phyloP scores from a whole-genome alignment of 2,329 filamentous ascomycete species.

The Cordyceps fumosorosea region DNA sequence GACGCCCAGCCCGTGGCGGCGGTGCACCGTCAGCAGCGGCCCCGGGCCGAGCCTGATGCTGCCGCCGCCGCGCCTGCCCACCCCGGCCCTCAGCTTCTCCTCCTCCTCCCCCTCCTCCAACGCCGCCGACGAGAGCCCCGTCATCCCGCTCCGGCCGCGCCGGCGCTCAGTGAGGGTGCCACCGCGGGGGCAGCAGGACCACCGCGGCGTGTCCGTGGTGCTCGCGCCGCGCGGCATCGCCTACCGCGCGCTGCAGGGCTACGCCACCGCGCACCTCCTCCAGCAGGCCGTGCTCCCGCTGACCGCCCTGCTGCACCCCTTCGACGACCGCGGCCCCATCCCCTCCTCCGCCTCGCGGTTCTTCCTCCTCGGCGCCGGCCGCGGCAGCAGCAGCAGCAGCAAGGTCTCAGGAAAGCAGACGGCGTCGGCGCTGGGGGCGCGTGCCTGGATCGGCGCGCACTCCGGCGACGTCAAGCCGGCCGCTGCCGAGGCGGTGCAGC shows the following conservation, averaged over 20 bases:
- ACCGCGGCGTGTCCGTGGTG: conserved; percentile 50
- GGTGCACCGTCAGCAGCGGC: background rate
- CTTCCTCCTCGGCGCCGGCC: conserved; percentile 29
- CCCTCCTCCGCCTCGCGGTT: conserved; percentile 48
- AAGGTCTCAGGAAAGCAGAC: no score
- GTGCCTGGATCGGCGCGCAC: conserved; percentile 55
- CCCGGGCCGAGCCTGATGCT: background rate
- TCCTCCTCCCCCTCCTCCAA: background rate
- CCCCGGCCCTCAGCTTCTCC: conserved; percentile 3
- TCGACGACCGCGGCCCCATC: conserved; percentile 37
- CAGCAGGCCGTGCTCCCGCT: conserved; percentile 52
- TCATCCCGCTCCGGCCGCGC: background rate
- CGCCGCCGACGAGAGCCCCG: background rate
- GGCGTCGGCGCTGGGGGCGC: conserved; percentile 45
- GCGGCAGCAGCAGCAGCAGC: conserved; percentile 42
- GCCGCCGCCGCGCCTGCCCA: background rate
- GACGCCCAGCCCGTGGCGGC: conserved; percentile 17
- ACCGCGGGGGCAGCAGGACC: conserved; percentile 30
- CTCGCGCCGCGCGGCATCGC: conserved; percentile 60
- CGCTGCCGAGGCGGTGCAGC: conserved; percentile 42
- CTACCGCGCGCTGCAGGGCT: conserved; percentile 46
- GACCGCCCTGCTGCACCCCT: conserved; percentile 58
- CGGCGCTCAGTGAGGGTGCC: conserved; percentile 18
- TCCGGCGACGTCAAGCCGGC: conserved; percentile 49
- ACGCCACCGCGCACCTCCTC: conserved; percentile 50